Base-by-base conservation (phyloP, 805 yeast species). In the Candida parachauliodes region DNA sequence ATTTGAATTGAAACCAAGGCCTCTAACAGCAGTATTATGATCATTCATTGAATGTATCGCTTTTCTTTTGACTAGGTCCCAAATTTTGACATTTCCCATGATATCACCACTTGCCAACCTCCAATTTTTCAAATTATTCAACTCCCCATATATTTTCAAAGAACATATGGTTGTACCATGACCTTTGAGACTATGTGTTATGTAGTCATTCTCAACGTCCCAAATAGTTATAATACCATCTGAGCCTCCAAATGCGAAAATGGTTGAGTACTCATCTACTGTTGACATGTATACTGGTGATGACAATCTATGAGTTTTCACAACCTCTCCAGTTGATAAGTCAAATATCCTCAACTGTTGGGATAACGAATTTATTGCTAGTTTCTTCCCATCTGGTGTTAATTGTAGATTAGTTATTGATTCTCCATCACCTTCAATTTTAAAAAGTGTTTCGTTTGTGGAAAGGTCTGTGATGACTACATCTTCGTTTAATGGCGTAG, bases 191-290 rank as follows among this genome's bases (percentile, higher is more conserved):
- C 87, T 80, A 60, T 93, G 98, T 0, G 98, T 93, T 3, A 83
- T 77, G 47, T 74, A 87, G 1, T 93, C 89, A 24, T 88, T 88
- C 46, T 80, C 89, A 25, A 93, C 73, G 59, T 93, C 99, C 83
- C 95, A 88, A 1, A 93, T 94, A 31, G 86, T 80, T 12, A 89
- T 83, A 28, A 80, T 75, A 33, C 98, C 98, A 59, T 93, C 98
- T 1, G 97, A 84, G 32, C 95, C 88, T 27, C 99, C 99, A 53
- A 93, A 81, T 14, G 96, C 95, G 52, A 89, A 77, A 25, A 93
- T 67, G 2, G 95, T 79, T 2, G 95, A 82, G 0, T 97, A 87
- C 2, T 75, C 56, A 59, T 93, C 98, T 16, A 76, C 77, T 8
- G 83, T 70, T 31, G 88, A 73, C 8, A 88, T 81, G 57, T 85